Conservation (phyloP, 257 asterid genomes). For the Ligustrum vulgare region DNA sequence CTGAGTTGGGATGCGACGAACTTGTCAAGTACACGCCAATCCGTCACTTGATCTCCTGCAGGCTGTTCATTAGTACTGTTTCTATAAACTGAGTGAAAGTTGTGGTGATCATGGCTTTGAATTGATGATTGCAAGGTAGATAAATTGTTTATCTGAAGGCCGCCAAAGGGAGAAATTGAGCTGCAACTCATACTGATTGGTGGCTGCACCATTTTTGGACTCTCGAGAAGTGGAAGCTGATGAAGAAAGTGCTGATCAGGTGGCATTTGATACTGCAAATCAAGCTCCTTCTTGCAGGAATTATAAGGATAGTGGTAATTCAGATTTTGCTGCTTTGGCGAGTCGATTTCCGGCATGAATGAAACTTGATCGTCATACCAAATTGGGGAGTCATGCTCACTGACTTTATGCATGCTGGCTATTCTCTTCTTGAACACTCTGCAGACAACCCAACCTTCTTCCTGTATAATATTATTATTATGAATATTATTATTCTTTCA, state of each 20-base stretch:
- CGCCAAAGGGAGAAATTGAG: slow-evolving; percentile 24
- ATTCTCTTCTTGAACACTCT: slow-evolving; percentile 78
- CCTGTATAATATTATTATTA: slow-evolving; percentile 43
- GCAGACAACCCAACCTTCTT: slow-evolving; percentile 99
- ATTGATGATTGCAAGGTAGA: slow-evolving; percentile 25
- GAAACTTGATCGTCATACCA: slow-evolving; percentile 88
- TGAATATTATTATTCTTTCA: neutral
- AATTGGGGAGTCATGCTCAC: slow-evolving; percentile 71
- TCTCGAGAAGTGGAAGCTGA: slow-evolving; percentile 69
- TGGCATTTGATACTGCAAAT: slow-evolving; percentile 41
- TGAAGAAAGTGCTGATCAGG: slow-evolving; percentile 41
- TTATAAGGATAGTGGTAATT: slow-evolving; percentile 33
- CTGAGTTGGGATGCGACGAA: slow-evolving; percentile 90
- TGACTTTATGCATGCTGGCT: slow-evolving; percentile 45
- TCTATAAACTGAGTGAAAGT: slow-evolving; percentile 28
- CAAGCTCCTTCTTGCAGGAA: slow-evolving; percentile 54
- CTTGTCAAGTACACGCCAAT: slow-evolving; percentile 84
- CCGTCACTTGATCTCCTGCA: slow-evolving; percentile 46
- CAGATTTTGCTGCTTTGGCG: slow-evolving; percentile 48
- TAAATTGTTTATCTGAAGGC: slow-evolving; percentile 24
- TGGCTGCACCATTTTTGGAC: slow-evolving; percentile 41
- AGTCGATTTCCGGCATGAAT: slow-evolving; percentile 64
- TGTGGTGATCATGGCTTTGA: slow-evolving; percentile 37
- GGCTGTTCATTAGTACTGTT: slow-evolving; percentile 16
- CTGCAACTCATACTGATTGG: slow-evolving; percentile 26